Percentiles rank a stretch among this genome's conserved stretches.
Conservation (phyloP, 495 filamentous ascomycete genomes). For the Aspergillus bridgeri region DNA sequence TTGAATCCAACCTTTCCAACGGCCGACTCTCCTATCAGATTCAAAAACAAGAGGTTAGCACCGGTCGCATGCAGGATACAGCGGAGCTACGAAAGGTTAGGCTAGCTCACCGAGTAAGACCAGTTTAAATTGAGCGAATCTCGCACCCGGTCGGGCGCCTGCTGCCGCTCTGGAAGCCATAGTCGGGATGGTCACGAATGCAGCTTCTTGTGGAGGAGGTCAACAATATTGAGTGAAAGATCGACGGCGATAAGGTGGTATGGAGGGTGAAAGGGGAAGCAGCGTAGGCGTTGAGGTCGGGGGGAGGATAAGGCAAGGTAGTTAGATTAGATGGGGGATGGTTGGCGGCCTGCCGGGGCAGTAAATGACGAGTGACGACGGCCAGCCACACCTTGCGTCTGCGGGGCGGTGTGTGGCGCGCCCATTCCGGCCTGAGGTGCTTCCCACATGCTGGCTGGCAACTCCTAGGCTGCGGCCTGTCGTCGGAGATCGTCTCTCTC, state of each 20-base stretch:
- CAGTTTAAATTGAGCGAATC: constrained; percentile 99
- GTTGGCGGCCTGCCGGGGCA: constrained; percentile 15
- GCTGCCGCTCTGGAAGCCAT: constrained; percentile 82
- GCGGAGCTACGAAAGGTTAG: constrained; percentile 14
- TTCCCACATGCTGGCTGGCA: constrained; percentile 16
- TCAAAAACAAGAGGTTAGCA: constrained; percentile 28
- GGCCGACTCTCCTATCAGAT: constrained; percentile 80
- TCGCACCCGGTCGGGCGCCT: constrained; percentile 70
- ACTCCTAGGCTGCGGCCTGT: constrained; percentile 4
- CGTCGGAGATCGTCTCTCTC: constrained; percentile 2
- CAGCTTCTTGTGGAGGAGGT: background rate
- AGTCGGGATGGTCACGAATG: constrained; percentile 11
- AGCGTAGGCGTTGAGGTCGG: constrained; percentile 1
- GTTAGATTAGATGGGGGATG: no score
- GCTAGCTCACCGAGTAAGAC: constrained; percentile 86
- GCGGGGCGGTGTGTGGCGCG: constrained; percentile 21
- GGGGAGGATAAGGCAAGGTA: constrained; percentile 14
- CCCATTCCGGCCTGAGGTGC: no score
- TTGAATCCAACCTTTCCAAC: constrained; percentile 79
- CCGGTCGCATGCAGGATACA: constrained; percentile 4
- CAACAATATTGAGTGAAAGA: background rate
- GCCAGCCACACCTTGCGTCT: constrained; percentile 22
- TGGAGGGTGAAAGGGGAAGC: background rate
- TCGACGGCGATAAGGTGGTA: constrained; percentile 5
- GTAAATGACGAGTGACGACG: constrained; percentile 24